Percentiles rank a stretch among this genome's conserved stretches.
These are phyloP conservation scores for Apiospora phragmitis DNA, from an alignment of 2,329 filamentous ascomycete species.

Conservation along the genomic window DNA sequence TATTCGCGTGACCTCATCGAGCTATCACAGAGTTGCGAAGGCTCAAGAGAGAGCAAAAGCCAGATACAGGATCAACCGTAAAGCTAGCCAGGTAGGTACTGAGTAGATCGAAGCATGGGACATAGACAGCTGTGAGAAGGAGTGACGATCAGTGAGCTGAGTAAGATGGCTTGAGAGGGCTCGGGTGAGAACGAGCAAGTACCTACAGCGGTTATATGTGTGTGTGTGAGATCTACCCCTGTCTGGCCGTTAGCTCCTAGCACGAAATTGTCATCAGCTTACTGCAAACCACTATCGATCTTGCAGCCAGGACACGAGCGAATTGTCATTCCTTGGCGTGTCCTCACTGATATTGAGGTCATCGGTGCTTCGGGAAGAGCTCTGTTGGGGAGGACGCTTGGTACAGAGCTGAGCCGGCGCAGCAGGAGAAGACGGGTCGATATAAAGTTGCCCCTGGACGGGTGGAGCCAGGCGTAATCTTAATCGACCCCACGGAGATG, in stretches of 20 bases:
- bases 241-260: not conserved
- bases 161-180: not conserved
- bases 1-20: not conserved
- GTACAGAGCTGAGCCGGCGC: not conserved
- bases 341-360: not conserved
- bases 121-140: not conserved
- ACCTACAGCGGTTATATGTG: not conserved
- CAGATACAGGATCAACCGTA: not conserved
- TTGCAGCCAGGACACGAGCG: not conserved
- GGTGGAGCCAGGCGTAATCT: not conserved
- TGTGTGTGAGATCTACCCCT: not conserved
- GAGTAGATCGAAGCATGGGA: not conserved
- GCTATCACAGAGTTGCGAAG: not conserved
- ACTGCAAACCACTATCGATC: not conserved
- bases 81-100: not conserved
- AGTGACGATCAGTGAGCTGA: not conserved
- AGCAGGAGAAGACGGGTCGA: not conserved
- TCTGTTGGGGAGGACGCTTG: not conserved
- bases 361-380: not conserved
- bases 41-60: not conserved
- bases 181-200: not conserved
- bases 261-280: not conserved
- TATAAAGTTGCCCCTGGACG: not conserved
- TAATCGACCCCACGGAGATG: not conserved
- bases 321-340: not conserved